phyloP scores from a whole-genome alignment of 768 basidiomycete species.

The Epithele typhae region DNA sequence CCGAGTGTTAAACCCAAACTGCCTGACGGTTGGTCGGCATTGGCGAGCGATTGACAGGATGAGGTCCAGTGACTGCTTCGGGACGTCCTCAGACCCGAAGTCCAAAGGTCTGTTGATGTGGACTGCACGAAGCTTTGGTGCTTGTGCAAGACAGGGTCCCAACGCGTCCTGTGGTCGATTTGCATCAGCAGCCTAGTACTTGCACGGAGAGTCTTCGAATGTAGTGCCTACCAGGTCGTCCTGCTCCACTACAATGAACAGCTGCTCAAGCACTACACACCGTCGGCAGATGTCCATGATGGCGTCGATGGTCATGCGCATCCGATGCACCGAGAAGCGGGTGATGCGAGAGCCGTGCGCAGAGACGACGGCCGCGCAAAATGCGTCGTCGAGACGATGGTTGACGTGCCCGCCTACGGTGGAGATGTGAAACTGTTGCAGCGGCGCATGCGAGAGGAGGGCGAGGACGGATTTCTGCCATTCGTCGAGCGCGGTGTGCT shows the following conservation, averaged over 20 bases:
- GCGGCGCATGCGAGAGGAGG: conserved; percentile 27
- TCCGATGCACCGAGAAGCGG: conserved; percentile 61
- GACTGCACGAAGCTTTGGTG: conserved; percentile 45
- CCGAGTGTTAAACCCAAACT: conserved; percentile 63
- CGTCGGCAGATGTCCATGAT: conserved; percentile 51
- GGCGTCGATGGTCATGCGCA: conserved; percentile 47
- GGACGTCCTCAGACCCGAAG: conserved; percentile 13
- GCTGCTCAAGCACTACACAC: conserved; percentile 52
- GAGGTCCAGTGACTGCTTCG: conserved; percentile 12
- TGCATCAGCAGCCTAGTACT: not conserved
- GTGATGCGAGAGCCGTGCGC: conserved; percentile 48
- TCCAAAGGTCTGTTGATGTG: conserved; percentile 52
- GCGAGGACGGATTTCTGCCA: conserved; percentile 16
- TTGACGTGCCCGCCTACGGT: conserved; percentile 35
- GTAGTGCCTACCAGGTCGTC: conserved; percentile 38
- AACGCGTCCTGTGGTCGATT: conserved; percentile 41
- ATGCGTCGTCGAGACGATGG: conserved; percentile 33
- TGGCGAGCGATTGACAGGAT: conserved; percentile 39
- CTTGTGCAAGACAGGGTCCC: conserved; percentile 37
- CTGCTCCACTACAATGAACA: conserved; percentile 57
- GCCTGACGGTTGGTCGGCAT: conserved; percentile 48
- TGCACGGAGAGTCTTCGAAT: not conserved
- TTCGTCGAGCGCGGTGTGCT: conserved; percentile 9
- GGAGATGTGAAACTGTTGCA: conserved; percentile 61
- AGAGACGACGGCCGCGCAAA: conserved; percentile 48